These are phyloP conservation scores for Phylloporus sp. DNA, from an alignment of 768 basidiomycete species.

Conservation along the genomic window DNA sequence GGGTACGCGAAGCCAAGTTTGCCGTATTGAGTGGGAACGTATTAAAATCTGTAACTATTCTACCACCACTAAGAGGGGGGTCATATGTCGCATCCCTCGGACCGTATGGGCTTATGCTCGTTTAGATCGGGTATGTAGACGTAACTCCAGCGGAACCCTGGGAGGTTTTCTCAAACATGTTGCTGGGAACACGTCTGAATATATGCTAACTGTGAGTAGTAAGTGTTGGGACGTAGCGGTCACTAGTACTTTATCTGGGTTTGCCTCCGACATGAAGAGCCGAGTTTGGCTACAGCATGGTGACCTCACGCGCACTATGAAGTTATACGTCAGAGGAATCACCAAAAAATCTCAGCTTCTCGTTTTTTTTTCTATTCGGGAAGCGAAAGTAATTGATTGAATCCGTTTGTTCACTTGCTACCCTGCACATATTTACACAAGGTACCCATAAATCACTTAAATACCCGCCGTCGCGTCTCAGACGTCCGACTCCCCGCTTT, in stretches of 20 bases:
- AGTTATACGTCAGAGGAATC: constrained; percentile 18
- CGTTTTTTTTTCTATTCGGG: constrained; percentile 20
- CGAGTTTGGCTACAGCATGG: constrained; percentile 18
- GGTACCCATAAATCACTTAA: constrained; percentile 34
- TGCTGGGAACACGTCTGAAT: not conserved
- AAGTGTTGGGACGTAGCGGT: too few species aligned
- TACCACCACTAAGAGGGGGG: constrained; percentile 2
- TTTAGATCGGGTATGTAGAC: constrained; percentile 6
- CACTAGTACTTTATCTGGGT: constrained; percentile 22
- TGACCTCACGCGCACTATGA: constrained; percentile 4
- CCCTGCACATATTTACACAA: constrained; percentile 31
- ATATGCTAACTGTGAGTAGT: not conserved
- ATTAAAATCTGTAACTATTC: not conserved
- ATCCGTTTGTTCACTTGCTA: constrained; percentile 26
- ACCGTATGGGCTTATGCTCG: not conserved
- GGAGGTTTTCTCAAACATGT: not conserved
- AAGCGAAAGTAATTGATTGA: constrained; percentile 28
- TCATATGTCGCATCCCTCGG: not conserved
- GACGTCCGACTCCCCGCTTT: constrained; percentile 26
- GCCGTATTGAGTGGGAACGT: constrained; percentile 25
- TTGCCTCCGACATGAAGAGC: constrained; percentile 8
- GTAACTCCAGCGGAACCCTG: constrained; percentile 16
- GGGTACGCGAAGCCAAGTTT: constrained; percentile 15
- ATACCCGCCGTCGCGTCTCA: constrained; percentile 36
- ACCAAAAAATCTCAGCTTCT: constrained; percentile 16